These are phyloP conservation scores for Pistacia vera DNA, from an alignment of 345 rosid genomes.

Conservation along the genomic window DNA sequence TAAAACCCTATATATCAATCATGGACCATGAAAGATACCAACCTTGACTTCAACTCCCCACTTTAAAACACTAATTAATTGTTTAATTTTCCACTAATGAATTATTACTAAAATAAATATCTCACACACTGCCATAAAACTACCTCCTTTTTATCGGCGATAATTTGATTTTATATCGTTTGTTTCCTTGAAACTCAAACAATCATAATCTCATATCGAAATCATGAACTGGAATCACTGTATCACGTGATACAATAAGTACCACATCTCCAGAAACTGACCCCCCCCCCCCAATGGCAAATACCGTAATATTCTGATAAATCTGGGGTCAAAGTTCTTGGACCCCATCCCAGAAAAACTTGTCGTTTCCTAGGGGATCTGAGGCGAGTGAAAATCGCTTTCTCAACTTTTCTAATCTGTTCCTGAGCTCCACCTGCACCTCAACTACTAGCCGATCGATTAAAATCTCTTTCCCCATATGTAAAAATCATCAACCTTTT, in stretches of 20 bases:
- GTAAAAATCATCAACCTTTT: neutral
- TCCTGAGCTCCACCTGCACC: slow-evolving; percentile 13
- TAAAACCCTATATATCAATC: neutral
- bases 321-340: slow-evolving; percentile 29
- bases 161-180: neutral
- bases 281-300: slow-evolving; percentile 32
- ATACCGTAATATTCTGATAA: slow-evolving; percentile 34
- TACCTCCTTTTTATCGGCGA: neutral
- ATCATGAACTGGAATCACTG: slow-evolving; percentile 17
- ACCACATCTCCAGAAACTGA: slow-evolving; percentile 33
- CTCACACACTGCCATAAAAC: neutral
- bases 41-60: slow-evolving; percentile 4
- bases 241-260: slow-evolving; percentile 50
- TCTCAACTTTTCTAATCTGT: neutral
- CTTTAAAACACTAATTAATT: slow-evolving; percentile 10
- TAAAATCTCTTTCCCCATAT: neutral
- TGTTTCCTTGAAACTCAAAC: neutral
- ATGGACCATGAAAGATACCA: neutral
- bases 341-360: slow-evolving; percentile 26
- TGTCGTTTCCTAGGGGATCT: slow-evolving; percentile 49
- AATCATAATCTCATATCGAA: slow-evolving; percentile 12
- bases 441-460: slow-evolving; percentile 35
- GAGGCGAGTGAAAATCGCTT: slow-evolving; percentile 31
- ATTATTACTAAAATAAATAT: slow-evolving; percentile 6
- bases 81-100: slow-evolving; percentile 2